A percentile compares a stretch with the other conserved stretches of the same genome.
Evolutionary conservation across 306 rosid genomes (phyloP).

Genomic region (Inga leiocalycina): DNA sequence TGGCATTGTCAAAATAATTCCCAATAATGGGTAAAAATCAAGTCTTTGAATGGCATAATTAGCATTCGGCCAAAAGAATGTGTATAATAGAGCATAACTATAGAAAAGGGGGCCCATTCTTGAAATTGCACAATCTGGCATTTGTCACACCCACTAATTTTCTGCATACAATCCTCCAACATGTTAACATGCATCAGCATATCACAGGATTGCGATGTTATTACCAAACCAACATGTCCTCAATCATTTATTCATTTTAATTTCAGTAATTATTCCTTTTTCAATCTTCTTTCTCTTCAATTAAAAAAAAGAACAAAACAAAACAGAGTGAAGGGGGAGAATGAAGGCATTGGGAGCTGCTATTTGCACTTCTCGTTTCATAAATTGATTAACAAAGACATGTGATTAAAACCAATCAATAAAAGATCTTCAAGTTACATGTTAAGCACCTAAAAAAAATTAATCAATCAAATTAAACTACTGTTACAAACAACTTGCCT

Average conservation of each 20-base stretch:
- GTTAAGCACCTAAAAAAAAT: neutral
- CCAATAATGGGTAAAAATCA: neutral
- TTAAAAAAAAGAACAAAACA: too few relatives aligned
- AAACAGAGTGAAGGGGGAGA: neutral
- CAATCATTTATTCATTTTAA: slow-evolving; percentile 37
- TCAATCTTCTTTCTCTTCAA: neutral
- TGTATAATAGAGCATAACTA: neutral
- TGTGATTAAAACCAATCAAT: neutral
- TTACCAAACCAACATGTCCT: slow-evolving; percentile 19
- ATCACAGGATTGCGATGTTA: slow-evolving; percentile 20
- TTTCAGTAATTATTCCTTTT: neutral
- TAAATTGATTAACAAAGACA: neutral
- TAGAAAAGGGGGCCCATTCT: neutral
- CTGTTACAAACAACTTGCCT: slow-evolving; percentile 10
- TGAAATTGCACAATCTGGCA: neutral
- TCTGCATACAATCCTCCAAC: slow-evolving; percentile 31
- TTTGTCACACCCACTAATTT: slow-evolving; percentile 9
- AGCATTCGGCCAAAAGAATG: neutral
- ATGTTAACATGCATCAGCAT: slow-evolving; percentile 2
- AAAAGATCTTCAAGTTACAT: neutral
- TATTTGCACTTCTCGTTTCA: neutral
- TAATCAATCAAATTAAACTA: slow-evolving; percentile 25
- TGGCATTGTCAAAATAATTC: neutral
- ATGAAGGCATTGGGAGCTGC: neutral
- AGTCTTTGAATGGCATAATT: neutral